Evolutionary conservation across 2,329 filamentous ascomycete genomes (phyloP).

Genomic region (Aspergillus pseudoviridinutans): DNA sequence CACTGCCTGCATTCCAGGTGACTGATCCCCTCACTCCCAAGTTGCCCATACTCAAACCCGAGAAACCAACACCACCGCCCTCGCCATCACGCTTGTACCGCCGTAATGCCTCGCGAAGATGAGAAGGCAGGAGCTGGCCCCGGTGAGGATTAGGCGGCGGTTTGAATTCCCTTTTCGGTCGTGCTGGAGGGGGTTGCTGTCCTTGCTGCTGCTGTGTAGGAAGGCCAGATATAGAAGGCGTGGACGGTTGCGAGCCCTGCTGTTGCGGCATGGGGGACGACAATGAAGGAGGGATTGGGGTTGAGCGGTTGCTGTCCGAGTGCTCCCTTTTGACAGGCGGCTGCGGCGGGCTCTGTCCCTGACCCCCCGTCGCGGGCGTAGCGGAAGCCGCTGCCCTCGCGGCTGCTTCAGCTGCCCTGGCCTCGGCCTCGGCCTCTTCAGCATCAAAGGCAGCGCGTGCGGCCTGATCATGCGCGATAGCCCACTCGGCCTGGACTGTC

Average conservation of each 20-base stretch:
- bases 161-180: conserved; percentile 28
- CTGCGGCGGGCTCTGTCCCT: conserved; percentile 4
- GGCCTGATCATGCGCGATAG: conserved; percentile 48
- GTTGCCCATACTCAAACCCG: conserved; percentile 44
- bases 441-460: conserved; percentile 54
- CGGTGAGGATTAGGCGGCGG: conserved; percentile 44
- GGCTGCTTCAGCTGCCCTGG: conserved; percentile 46
- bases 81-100: conserved; percentile 48
- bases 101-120: conserved; percentile 48
- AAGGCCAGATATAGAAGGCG: background rate
- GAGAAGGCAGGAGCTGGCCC: conserved; percentile 46
- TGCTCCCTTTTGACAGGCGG: conserved; percentile 23
- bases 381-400: conserved; percentile 9
- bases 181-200: background rate
- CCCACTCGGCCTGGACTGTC: conserved; percentile 55
- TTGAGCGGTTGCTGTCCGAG: conserved; percentile 14
- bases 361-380: background rate
- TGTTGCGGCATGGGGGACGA: background rate
- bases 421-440: conserved; percentile 37
- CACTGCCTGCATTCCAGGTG: conserved; percentile 40
- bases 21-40: conserved; percentile 42
- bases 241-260: background rate
- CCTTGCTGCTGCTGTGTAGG: conserved; percentile 13
- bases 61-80: conserved; percentile 46
- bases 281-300: conserved; percentile 10